These are phyloP conservation scores for Nemania sp. DNA, from an alignment of 2,329 filamentous ascomycete species.

Conservation along the genomic window DNA sequence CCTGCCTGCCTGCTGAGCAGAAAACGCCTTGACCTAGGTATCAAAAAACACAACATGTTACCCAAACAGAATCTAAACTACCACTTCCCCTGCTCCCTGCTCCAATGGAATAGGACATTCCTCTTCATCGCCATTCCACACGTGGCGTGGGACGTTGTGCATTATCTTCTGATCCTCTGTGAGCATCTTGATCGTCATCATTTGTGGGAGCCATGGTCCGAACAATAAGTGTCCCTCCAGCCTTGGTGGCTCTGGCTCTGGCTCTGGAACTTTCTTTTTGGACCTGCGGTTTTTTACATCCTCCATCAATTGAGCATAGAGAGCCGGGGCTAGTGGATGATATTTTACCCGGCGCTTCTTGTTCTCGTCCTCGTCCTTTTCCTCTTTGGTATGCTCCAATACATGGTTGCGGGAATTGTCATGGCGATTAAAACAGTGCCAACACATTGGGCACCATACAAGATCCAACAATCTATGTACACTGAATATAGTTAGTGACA, in stretches of 20 bases:
- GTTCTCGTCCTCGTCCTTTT: not conserved
- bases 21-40: not conserved
- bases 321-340: slow-evolving; percentile 15
- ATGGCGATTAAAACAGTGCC: slow-evolving; percentile 50
- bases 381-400: not conserved
- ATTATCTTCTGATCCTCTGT: not conserved
- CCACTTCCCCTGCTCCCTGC: not conserved
- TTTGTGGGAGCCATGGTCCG: not conserved
- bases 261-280: not conserved
- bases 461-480: slow-evolving; percentile 42
- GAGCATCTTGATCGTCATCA: not conserved
- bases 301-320: slow-evolving; percentile 43
- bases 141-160: not conserved
- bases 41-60: not conserved
- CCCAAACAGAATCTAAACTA: not conserved
- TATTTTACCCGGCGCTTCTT: slow-evolving; percentile 48
- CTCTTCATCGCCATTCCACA: not conserved
- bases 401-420: slow-evolving; percentile 57
- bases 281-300: slow-evolving; percentile 40
- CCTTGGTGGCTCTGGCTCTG: not conserved
- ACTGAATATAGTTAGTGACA: slow-evolving; percentile 49
- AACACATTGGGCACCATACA: slow-evolving; percentile 40
- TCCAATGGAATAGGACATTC: too few relatives aligned
- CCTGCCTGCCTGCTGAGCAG: not conserved
- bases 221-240: not conserved